phyloP scores from a whole-genome alignment of 176 grass and related monocot genomes.

The Oryza meridionalis region DNA sequence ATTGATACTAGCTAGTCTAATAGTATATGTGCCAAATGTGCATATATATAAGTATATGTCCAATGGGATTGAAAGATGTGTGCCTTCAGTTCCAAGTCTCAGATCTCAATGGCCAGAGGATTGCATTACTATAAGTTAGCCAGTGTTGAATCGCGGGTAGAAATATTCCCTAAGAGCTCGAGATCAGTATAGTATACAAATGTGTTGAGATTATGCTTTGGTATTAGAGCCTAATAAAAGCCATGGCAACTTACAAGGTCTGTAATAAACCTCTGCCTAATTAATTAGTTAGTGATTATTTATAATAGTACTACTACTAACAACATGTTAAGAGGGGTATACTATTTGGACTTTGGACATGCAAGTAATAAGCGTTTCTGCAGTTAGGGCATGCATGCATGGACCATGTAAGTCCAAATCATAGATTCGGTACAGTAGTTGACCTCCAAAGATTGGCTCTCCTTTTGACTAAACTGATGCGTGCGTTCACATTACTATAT shows the following conservation, averaged over 20 bases:
- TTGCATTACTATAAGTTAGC: neutral
- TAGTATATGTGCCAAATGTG: neutral
- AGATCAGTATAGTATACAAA: conserved; percentile 18
- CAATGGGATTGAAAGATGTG: neutral
- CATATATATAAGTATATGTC: neutral
- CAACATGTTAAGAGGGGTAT: neutral
- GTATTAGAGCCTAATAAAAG: conserved; percentile 34
- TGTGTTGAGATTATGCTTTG: conserved; percentile 22
- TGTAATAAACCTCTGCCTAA: neutral
- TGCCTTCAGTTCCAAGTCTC: neutral
- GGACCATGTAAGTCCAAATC: neutral
- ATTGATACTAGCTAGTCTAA: neutral
- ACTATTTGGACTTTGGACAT: neutral
- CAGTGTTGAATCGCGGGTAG: neutral
- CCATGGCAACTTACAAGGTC: conserved; percentile 6
- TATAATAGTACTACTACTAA: neutral
- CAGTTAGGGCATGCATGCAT: neutral
- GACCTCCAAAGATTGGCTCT: neutral
- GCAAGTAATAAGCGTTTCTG: too few relatives aligned
- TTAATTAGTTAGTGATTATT: neutral
- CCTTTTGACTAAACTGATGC: neutral
- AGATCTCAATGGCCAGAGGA: conserved; percentile 33
- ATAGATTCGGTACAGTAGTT: neutral
- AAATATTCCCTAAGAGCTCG: conserved; percentile 22
- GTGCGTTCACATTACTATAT: neutral